phyloP scores from a whole-genome alignment of 305 asterid species.

The Solanum hybrid region DNA sequence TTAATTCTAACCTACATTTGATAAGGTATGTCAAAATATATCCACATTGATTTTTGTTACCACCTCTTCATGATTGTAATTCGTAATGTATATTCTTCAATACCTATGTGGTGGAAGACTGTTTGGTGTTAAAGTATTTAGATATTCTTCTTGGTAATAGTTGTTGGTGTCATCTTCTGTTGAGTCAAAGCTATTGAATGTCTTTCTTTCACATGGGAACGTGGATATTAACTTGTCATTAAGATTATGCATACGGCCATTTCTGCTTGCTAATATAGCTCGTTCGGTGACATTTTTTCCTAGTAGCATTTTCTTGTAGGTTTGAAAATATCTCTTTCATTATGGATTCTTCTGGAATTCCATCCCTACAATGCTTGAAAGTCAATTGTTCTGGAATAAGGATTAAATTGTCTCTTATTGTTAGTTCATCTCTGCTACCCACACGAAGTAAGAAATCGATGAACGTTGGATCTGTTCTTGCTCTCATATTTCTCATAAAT shows the following conservation, averaged over 20 bases:
- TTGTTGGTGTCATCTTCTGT: background rate
- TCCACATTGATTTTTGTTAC: background rate
- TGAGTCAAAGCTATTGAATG: background rate
- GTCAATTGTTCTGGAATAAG: background rate
- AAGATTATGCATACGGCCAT: background rate
- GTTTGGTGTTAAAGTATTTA: background rate
- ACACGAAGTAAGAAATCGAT: background rate
- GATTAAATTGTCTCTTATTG: background rate
- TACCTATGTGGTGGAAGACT: background rate
- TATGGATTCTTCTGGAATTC: background rate
- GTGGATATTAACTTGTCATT: background rate
- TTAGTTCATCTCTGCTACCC: background rate
- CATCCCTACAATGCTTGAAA: background rate
- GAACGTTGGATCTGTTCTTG: background rate
- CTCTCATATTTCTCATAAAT: background rate
- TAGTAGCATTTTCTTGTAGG: background rate
- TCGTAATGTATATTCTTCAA: background rate
- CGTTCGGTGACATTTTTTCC: background rate
- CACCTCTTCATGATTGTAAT: background rate
- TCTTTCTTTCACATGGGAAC: background rate
- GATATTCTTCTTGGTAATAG: background rate
- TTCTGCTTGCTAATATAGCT: background rate
- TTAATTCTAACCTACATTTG: background rate
- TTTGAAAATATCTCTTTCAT: background rate
- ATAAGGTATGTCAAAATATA: background rate